Evolutionary conservation across 495 filamentous ascomycete species (phyloP).

Genomic region (Podospora fimiseda): DNA sequence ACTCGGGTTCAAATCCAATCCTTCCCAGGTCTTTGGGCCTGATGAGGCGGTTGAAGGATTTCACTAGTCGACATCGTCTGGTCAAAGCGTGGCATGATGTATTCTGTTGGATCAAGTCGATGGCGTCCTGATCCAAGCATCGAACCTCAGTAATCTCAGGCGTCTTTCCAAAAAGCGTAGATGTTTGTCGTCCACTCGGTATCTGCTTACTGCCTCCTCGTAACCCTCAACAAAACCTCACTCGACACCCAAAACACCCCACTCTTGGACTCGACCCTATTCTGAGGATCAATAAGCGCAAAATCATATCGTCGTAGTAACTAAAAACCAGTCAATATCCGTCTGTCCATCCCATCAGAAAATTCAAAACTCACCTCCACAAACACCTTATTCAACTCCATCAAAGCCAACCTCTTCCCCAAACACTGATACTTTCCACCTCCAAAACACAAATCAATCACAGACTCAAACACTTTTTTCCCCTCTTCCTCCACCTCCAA

Average conservation of each 20-base stretch:
- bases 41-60: too few relatives aligned
- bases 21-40: too few relatives aligned
- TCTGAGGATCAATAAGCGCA: neutral
- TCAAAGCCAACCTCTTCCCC: conserved; percentile 32
- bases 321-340: conserved; percentile 1
- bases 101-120: too few relatives aligned
- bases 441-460: conserved; percentile 26
- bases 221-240: neutral
- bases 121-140: too few relatives aligned
- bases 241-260: neutral
- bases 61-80: too few relatives aligned
- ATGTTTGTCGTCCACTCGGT: too few relatives aligned
- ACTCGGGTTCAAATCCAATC: too few relatives aligned
- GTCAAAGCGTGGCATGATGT: too few relatives aligned
- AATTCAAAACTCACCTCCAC: conserved; percentile 40
- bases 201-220: neutral
- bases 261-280: neutral
- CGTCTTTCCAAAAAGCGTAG: too few relatives aligned
- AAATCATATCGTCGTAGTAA: conserved; percentile 3
- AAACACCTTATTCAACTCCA: conserved; percentile 47
- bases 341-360: too few relatives aligned
- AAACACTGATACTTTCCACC: conserved; percentile 36
- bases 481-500: conserved; percentile 26
- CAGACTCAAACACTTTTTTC: conserved; percentile 30
- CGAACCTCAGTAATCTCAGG: too few relatives aligned